phyloP scores from a whole-genome alignment of 2,329 filamentous ascomycete genomes.

The Pseudocercospora macadamiae region DNA sequence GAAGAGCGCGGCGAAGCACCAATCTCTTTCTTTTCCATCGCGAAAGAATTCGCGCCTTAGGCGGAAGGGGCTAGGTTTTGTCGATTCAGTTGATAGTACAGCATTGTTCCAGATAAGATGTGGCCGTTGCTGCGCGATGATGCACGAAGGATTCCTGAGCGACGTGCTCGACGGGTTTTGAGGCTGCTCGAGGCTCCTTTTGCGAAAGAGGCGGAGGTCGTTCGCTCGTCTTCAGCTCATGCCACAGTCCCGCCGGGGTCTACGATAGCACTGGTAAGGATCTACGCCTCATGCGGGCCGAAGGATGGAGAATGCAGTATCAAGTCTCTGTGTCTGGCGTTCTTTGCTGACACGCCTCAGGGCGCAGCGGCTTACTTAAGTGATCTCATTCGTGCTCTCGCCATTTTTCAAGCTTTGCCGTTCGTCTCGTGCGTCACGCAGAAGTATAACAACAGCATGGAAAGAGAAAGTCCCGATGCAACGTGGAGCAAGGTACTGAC shows the following conservation, averaged over 20 bases:
- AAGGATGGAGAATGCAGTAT: neutral
- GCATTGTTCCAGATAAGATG: neutral
- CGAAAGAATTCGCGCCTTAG: neutral
- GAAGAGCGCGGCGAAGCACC: conserved; percentile 7
- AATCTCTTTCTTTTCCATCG: conserved; percentile 4
- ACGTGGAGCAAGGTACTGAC: neutral
- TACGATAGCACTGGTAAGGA: conserved; percentile 3
- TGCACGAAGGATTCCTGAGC: conserved; percentile 1
- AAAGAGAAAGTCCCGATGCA: neutral
- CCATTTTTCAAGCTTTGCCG: neutral
- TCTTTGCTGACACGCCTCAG: neutral
- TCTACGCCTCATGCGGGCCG: conserved; percentile 2
- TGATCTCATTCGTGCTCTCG: neutral
- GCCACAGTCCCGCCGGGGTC: conserved; percentile 6
- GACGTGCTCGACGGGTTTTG: neutral
- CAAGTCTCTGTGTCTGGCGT: neutral
- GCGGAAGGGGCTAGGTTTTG: neutral
- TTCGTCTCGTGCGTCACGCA: neutral
- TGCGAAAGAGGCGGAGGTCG: conserved; percentile 2
- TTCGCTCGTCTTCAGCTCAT: neutral
- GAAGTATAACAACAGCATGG: neutral
- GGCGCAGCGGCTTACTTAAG: neutral
- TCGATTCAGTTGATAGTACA: neutral
- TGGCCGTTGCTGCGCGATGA: neutral
- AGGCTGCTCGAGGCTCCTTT: neutral